Evolutionary conservation across 768 basidiomycete species (phyloP).

Genomic region (Cyclocybe aegerita): DNA sequence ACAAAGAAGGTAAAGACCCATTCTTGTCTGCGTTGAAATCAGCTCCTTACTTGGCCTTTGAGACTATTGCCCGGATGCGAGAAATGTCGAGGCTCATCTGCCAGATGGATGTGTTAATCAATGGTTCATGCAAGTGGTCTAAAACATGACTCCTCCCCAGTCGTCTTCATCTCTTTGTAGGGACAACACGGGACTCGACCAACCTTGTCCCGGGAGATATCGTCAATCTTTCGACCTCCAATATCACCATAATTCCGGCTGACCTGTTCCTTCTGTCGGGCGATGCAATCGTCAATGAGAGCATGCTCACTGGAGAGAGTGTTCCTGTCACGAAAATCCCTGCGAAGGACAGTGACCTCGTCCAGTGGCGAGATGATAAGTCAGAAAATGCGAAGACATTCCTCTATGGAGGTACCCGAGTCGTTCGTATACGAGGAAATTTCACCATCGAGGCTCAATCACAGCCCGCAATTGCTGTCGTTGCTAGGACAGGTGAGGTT

Average conservation of each 20-base stretch:
- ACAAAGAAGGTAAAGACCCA: slow-evolving; percentile 76
- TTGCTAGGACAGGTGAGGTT: slow-evolving; percentile 77
- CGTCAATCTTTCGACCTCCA: slow-evolving; percentile 80
- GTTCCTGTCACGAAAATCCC: slow-evolving; percentile 94
- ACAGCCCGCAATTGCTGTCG: slow-evolving; percentile 73
- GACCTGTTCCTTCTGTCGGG: slow-evolving; percentile 93
- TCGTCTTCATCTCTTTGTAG: slow-evolving; percentile 34
- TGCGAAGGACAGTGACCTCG: slow-evolving; percentile 75
- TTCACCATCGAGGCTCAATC: slow-evolving; percentile 51
- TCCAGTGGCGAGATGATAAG: slow-evolving; percentile 66
- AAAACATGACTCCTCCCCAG: background rate
- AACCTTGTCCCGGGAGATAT: slow-evolving; percentile 91
- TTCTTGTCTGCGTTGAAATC: background rate
- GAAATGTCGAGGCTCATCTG: slow-evolving; percentile 95
- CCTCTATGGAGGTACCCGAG: slow-evolving; percentile 86
- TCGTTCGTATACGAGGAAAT: slow-evolving; percentile 79
- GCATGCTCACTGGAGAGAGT: slow-evolving; percentile 98
- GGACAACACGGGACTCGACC: slow-evolving; percentile 70
- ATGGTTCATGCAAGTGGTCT: slow-evolving; percentile 64
- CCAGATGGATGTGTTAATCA: slow-evolving; percentile 63
- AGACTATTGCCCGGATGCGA: slow-evolving; percentile 93
- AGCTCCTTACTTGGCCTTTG: slow-evolving; percentile 6
- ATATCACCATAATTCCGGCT: slow-evolving; percentile 76
- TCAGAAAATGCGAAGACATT: slow-evolving; percentile 82
- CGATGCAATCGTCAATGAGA: slow-evolving; percentile 97